Conservation (phyloP, 495 filamentous ascomycete genomes). For the Delitschia confertaspora region DNA sequence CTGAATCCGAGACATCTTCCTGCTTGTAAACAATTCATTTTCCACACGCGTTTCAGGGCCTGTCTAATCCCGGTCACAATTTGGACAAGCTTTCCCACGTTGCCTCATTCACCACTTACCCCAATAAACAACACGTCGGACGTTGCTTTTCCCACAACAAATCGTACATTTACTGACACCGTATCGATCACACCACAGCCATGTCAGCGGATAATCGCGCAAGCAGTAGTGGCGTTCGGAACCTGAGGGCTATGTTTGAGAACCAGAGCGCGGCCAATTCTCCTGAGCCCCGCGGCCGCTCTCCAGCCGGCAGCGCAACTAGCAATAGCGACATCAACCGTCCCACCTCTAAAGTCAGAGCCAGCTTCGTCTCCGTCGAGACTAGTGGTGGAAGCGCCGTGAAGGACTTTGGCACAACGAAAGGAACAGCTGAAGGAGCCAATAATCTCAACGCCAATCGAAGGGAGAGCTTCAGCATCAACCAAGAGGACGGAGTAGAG, state of each 20-base stretch:
- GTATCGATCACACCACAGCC: conserved; percentile 25
- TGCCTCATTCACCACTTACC: conserved; percentile 4
- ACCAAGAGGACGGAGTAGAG: conserved; percentile 13
- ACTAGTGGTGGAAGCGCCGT: conserved; percentile 39
- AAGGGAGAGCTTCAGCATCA: conserved; percentile 31
- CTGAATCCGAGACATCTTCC: conserved; percentile 18
- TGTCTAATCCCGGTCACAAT: conserved; percentile 26
- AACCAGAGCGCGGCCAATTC: conserved; percentile 49
- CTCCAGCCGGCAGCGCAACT: conserved; percentile 47
- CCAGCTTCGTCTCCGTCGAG: conserved; percentile 76
- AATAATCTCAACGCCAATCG: conserved; percentile 25
- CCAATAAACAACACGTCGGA: conserved; percentile 11
- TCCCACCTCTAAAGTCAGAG: conserved; percentile 68
- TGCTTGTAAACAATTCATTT: conserved; percentile 25
- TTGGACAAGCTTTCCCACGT: conserved; percentile 23
- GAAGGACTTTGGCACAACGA: conserved; percentile 14
- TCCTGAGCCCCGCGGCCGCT: conserved; percentile 61
- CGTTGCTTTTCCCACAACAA: conserved; percentile 17
- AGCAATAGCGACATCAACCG: conserved; percentile 39
- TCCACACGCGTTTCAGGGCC: conserved; percentile 27
- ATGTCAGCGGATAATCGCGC: conserved; percentile 46
- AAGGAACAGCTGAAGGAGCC: conserved; percentile 17
- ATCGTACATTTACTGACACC: conserved; percentile 22
- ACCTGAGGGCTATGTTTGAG: conserved; percentile 86
- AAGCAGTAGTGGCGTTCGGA: conserved; percentile 48